phyloP scores from a whole-genome alignment of 2,329 filamentous ascomycete genomes.

The Phaeosphaeriaceae sp. region DNA sequence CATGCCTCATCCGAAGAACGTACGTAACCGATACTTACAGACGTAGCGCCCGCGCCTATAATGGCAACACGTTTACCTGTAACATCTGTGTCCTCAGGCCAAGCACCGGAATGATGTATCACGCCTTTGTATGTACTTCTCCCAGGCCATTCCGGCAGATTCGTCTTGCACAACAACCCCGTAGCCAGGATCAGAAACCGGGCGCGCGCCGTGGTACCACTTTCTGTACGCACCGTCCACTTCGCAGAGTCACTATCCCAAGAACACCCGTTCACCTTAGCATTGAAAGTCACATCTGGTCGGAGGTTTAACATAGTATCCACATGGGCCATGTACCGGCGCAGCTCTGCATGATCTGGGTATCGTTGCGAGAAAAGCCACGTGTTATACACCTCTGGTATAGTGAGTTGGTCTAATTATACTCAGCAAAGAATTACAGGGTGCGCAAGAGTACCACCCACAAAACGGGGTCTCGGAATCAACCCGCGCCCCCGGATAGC shows the following conservation, averaged over 20 bases:
- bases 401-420: slow-evolving; percentile 29
- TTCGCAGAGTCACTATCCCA: slow-evolving; percentile 47
- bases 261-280: slow-evolving; percentile 50
- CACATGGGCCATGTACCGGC: slow-evolving; percentile 32
- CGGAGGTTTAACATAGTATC: slow-evolving; percentile 27
- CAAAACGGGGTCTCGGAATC: slow-evolving; percentile 38
- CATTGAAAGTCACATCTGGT: slow-evolving; percentile 49
- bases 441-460: too few relatives aligned
- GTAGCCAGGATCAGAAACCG: slow-evolving; percentile 46
- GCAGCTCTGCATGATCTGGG: slow-evolving; percentile 31
- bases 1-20: too few relatives aligned
- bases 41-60: slow-evolving; percentile 36
- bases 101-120: slow-evolving; percentile 25
- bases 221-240: slow-evolving; percentile 56
- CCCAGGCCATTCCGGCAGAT: slow-evolving; percentile 26
- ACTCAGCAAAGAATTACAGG: too few relatives aligned
- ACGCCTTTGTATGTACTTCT: slow-evolving; percentile 24
- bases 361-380: slow-evolving; percentile 33
- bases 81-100: slow-evolving; percentile 46
- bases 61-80: slow-evolving; percentile 32
- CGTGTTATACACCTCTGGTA: slow-evolving; percentile 33
- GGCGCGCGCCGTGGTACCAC: slow-evolving; percentile 52
- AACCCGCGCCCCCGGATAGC: slow-evolving; percentile 41
- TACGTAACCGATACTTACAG: slow-evolving; percentile 12
- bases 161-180: slow-evolving; percentile 23